Evolutionary conservation across 495 filamentous ascomycete genomes (phyloP), one percentile per base, ranked within the genome.

Genomic region (Penicillium flavigenum): DNA sequence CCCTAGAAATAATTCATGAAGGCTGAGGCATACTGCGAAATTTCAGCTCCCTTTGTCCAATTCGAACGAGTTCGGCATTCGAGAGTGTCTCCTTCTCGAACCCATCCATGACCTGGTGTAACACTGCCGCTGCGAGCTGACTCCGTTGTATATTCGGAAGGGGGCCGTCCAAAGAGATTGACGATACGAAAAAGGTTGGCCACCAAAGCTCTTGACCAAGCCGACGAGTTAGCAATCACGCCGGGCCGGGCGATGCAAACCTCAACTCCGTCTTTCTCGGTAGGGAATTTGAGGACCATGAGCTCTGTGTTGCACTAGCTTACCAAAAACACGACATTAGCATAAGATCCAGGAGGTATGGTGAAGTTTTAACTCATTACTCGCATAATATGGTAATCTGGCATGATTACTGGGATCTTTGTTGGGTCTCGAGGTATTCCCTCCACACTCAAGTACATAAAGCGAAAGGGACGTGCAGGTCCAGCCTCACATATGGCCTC

Each of bases 381-480:
- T 6, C 62, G 63, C 72, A 81, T 77, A n/a, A 71, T 59, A n/a
- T 48, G 56, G 58, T 80, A 81, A 29, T 77, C 63, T 0, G 67
- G 47, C 57, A 70, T 56, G 12, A 73, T 60, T 6, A 38, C 57
- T 16, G 71, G 67, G n/a, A 51, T 70, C 50, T 78, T 71, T 14
- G 42, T 66, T 29, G 66, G 68, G 52, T 81, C 79, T 31, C 73
- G 57, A 53, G 74, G 69, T 10, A 61, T 59, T 4, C 67, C 63
- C 4, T 67, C 66, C 27, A 74, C 79, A 45, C 76, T 79, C 47
- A 74, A 70, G 51, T 81, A 83, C 12, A 82, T 50, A 57, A 83
- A 84, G 12, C 60, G 69, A 46, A 69, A 66, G 22, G 67, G 60
- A n/a, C 43, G 41, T 12, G 46, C 31, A 7, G 43, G 51, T 19